Evolutionary conservation across 768 basidiomycete genomes (phyloP), one percentile per base, ranked within the genome.

Genomic region (Leccinum ochraceum): DNA sequence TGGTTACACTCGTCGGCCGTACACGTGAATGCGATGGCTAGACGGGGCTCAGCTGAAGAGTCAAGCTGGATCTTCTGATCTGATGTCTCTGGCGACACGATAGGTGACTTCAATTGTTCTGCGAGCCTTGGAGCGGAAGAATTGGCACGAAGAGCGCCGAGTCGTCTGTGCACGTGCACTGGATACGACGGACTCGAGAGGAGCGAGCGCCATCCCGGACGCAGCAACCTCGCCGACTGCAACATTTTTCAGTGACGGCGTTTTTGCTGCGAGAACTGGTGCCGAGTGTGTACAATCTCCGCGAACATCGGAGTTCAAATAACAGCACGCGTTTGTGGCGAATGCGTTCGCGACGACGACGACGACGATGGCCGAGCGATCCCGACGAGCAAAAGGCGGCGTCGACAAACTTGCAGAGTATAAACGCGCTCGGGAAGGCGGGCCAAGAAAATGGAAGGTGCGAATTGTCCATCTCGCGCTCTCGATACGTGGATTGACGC

Each of bases 11-110:
- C 79, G 6, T 79, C 67, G 5, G 86, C 94, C 1, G 92, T 92
- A 73, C 94, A 96, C 4, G 94, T 96, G 68, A 95, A 94, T 0
- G 89, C 90, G 42, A 96, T 78, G 4, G 85, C 86, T 28, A 94
- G 77, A 16, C 81, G 81, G 0, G 89, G 90, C 57, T 89, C 85
- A 13, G 20, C 2, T 48, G 80, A 69, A 36, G 73, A 66, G 48
- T 81, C 76, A 4, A 77, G 75, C 22, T 78, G 60, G 39, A 64
- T 48, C 9, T 42, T 42, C 44, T 66, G 42, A 39, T 63, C 51
- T 7, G 62, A 53, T 20, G 61, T 42, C 6, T 49, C 30, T 30
- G 59, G 48, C 6, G 30, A 28, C 28, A 49, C 17, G 32, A 34
- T 44, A 9, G 64, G 50, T 44, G 53, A 30, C 11, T 56, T 51